A percentile compares a stretch with the other conserved stretches of the same genome.
phyloP scores from a whole-genome alignment of 2,329 filamentous ascomycete species.

The Xylogone sp. region DNA sequence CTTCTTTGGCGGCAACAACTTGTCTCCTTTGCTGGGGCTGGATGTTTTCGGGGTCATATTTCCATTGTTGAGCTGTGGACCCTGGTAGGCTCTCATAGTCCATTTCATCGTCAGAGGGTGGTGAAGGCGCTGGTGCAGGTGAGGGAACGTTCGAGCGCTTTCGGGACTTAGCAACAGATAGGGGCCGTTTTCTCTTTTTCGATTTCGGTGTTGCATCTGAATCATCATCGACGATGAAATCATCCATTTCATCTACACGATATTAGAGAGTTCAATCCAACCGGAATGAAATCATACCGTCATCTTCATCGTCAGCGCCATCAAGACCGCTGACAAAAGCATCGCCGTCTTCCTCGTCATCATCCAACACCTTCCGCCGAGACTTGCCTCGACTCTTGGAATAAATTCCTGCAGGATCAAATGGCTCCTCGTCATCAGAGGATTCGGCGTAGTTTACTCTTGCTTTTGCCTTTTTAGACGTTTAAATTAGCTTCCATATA shows the following conservation, averaged over 20 bases:
- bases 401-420: constrained; percentile 36
- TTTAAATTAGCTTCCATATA: too few relatives aligned
- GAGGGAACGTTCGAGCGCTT: constrained; percentile 60
- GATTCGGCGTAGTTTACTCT: constrained; percentile 81
- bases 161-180: constrained; percentile 47
- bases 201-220: constrained; percentile 64
- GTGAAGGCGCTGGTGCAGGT: constrained; percentile 44
- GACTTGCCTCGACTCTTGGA: constrained; percentile 40
- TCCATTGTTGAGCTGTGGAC: constrained; percentile 83
- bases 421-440: constrained; percentile 67
- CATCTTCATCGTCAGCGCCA: constrained; percentile 53
- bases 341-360: constrained; percentile 65
- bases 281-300: constrained; percentile 40
- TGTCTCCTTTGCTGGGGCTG: constrained; percentile 46
- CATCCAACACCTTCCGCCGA: constrained; percentile 58
- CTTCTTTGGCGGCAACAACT: constrained; percentile 31
- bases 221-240: constrained; percentile 81
- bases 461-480: constrained; percentile 52
- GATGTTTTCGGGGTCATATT: constrained; percentile 59
- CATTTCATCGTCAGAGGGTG: constrained; percentile 34
- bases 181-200: constrained; percentile 65
- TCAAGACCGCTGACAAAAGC: constrained; percentile 61
- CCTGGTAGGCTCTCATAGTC: constrained; percentile 47
- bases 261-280: constrained; percentile 8
- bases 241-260: constrained; percentile 64